Base-by-base conservation (phyloP, 768 basidiomycete genomes). In the Trametes sanguinea region DNA sequence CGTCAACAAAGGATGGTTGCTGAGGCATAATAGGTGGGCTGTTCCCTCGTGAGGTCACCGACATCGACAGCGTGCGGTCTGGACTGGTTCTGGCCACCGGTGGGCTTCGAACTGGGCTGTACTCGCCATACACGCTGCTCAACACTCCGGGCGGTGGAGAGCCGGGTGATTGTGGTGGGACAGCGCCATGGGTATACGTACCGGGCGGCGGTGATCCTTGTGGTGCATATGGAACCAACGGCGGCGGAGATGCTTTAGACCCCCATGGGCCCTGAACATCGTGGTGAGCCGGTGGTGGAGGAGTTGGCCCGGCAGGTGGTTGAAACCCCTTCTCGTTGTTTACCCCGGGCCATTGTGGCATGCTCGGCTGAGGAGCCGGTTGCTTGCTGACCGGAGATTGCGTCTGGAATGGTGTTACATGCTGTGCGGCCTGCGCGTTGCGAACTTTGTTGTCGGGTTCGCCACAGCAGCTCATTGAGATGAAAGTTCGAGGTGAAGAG, bases 401-500 rank as follows among this genome's bases (percentile, higher is more conserved):
- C 30, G 67, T 57, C 5, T 72, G 65, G 35, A 65, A 66, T 0
- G 69, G 65, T 2, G 59, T 54, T 29, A 60, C 61, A 27, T 76
- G 72, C 72, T 79, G 78, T 54, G 74, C 67, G 57, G 71, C 71
- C 51, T 75, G 67, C 55, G 71, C 63, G 58, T 75, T 70, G 43
- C 67, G 64, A 43, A 14, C 46, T 32, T 70, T 68, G 39, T 70
- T 68, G 35, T 64, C 69, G 8, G 80, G 65, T 51, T 82, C 80
- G n/a, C 87, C 87, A 70, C 89, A 92, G 68, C 90, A 90, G 64
- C 83, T 80, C 86, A 88, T 89, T 66, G 66, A 75, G 66, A 63
- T 40, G 35, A 17, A 42, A 14, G 58, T 29, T 22, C 17, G 45
- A 59, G 57, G 9, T 35, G 42, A 8, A 32, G 4, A 32, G 48